phyloP scores from a whole-genome alignment of 1,284 basidiomycete genomes.

The Cerioporus squamosus region DNA sequence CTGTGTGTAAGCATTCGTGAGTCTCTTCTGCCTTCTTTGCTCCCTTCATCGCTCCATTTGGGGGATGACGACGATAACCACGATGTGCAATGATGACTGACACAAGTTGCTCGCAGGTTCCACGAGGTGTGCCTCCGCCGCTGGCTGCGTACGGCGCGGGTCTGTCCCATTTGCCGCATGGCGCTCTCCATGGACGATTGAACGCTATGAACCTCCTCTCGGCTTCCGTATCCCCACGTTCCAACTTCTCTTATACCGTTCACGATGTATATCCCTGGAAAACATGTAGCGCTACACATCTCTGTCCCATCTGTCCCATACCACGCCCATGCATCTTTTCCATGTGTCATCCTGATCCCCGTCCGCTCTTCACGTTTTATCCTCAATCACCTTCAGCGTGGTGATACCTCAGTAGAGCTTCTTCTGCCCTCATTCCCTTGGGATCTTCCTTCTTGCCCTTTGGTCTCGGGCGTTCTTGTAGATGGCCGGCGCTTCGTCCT shows the following conservation, averaged over 20 bases:
- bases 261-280: constrained; percentile 6
- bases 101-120: constrained; percentile 39
- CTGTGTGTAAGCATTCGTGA: constrained; percentile 72
- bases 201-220: constrained; percentile 1
- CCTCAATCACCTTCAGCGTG: not conserved
- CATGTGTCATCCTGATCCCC: too few species aligned
- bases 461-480: too few species aligned
- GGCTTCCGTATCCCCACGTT: not conserved
- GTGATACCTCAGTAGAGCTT: too few species aligned
- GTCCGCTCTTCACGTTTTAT: not conserved
- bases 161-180: constrained; percentile 55
- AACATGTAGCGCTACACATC: constrained; percentile 7
- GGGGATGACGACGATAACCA: too few species aligned
- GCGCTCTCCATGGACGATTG: constrained; percentile 24
- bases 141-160: constrained; percentile 56
- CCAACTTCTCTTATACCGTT: not conserved
- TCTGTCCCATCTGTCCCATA: not conserved
- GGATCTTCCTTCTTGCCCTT: too few species aligned
- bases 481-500: too few species aligned
- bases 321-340: not conserved
- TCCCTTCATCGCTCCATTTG: not conserved
- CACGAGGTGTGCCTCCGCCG: constrained; percentile 60
- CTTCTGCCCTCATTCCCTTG: too few species aligned
- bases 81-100: constrained; percentile 3
- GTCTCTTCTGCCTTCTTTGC: constrained; percentile 28